Evolutionary conservation across 75 land plant genomes (phyloP).

Genomic region (Pinus tabuliformis): DNA sequence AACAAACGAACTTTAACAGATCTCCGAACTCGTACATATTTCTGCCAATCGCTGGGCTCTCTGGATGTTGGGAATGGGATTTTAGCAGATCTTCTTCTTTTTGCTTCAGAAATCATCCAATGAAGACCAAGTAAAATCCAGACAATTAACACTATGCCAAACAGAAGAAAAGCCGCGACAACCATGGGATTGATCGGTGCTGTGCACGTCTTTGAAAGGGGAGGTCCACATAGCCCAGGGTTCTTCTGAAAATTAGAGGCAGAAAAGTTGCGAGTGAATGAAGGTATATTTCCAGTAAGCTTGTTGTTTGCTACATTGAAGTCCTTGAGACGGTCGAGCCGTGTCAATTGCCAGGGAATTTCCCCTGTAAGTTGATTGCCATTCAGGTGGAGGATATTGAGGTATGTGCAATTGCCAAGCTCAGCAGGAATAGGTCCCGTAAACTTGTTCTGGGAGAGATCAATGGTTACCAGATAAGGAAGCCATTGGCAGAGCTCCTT

Average conservation of each 20-base stretch:
- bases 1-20: conserved; percentile 57
- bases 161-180: neutral
- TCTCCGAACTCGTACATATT: neutral
- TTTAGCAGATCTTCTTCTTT: neutral
- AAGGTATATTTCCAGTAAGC: conserved; percentile 59
- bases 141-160: neutral
- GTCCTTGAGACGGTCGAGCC: conserved; percentile 39
- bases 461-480: conserved; percentile 39
- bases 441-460: conserved; percentile 68
- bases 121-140: neutral
- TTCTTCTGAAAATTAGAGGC: neutral
- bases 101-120: neutral
- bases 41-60: neutral
- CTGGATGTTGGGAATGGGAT: neutral
- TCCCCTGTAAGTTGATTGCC: conserved; percentile 53
- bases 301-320: conserved; percentile 52
- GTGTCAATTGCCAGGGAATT: conserved; percentile 49
- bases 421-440: conserved; percentile 54
- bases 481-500: conserved; percentile 29
- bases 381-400: conserved; percentile 57
- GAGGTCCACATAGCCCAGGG: neutral
- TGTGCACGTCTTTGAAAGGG: neutral
- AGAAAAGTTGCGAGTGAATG: neutral
- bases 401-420: conserved; percentile 33
- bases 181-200: neutral